Percentiles rank a stretch among this genome's conserved stretches.
phyloP scores from a whole-genome alignment of 2,329 filamentous ascomycete species.

The Fusarium verrucosum region DNA sequence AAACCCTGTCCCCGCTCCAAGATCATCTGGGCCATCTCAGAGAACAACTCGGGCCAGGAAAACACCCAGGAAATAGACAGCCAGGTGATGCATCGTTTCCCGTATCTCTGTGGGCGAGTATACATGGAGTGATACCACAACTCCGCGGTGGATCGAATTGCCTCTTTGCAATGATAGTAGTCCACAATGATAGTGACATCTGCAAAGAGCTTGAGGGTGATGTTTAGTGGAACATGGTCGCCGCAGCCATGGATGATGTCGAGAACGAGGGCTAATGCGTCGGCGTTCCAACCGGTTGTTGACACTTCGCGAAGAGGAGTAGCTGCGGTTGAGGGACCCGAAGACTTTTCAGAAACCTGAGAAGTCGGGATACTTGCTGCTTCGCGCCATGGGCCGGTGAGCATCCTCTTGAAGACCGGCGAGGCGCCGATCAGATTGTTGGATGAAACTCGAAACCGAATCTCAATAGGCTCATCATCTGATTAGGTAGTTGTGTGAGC shows the following conservation, averaged over 20 bases:
- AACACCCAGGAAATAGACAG: not conserved
- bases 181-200: no score
- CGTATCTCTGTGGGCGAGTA: no score
- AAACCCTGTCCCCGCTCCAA: fast-evolving
- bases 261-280: not conserved
- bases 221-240: not conserved
- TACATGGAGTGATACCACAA: no score
- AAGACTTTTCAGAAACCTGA: no score
- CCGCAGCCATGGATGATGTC: conserved; percentile 10
- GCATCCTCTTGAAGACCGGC: not conserved
- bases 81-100: not conserved
- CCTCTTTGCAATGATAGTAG: no score
- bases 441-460: not conserved
- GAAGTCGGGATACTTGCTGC: not conserved
- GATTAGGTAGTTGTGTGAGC: no score
- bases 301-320: not conserved
- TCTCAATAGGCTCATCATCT: not conserved
- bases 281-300: not conserved
- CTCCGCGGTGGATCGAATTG: no score
- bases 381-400: not conserved
- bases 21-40: fast-evolving
- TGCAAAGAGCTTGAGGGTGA: not conserved
- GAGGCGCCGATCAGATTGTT: not conserved
- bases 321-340: no score
- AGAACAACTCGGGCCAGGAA: fast-evolving